These are phyloP conservation scores for Pestalotiopsis sp. DNA, from an alignment of 2,329 filamentous ascomycete genomes.

Conservation along the genomic window DNA sequence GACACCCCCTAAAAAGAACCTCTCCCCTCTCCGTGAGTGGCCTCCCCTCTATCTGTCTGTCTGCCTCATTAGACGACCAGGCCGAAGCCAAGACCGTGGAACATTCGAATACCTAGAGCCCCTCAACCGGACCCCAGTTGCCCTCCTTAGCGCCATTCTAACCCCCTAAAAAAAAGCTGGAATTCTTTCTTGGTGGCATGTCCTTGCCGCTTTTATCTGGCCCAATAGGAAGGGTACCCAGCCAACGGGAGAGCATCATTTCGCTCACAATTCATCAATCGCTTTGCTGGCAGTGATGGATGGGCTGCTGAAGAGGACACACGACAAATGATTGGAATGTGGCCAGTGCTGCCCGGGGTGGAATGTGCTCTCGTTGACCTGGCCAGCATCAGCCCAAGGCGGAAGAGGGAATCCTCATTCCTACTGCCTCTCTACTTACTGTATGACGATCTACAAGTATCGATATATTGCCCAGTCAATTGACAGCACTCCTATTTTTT, in stretches of 20 bases:
- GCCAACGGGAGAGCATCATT: not conserved
- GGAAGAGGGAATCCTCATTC: not conserved
- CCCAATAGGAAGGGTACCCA: not conserved
- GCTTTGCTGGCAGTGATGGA: not conserved
- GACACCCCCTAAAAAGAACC: not conserved
- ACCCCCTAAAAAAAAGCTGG: conserved; percentile 8
- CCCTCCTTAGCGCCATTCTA: not conserved
- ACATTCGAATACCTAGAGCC: conserved; percentile 9
- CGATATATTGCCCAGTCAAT: not conserved
- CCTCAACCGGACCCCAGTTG: not conserved
- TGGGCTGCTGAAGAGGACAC: too few species aligned
- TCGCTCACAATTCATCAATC: not conserved
- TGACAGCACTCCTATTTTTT: not conserved
- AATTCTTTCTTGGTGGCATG: not conserved
- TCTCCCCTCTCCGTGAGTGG: not conserved
- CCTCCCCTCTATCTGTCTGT: not conserved
- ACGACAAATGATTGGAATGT: not conserved
- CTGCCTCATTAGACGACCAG: not conserved
- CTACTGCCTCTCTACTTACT: not conserved
- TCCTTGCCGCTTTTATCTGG: conserved; percentile 12
- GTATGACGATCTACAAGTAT: not conserved
- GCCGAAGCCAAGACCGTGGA: not conserved
- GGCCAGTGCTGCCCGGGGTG: not conserved
- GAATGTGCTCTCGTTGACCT: not conserved
- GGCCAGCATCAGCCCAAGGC: not conserved